Evolutionary conservation across 805 yeast genomes (phyloP).

Genomic region (Sugiyamaella marilandica): DNA sequence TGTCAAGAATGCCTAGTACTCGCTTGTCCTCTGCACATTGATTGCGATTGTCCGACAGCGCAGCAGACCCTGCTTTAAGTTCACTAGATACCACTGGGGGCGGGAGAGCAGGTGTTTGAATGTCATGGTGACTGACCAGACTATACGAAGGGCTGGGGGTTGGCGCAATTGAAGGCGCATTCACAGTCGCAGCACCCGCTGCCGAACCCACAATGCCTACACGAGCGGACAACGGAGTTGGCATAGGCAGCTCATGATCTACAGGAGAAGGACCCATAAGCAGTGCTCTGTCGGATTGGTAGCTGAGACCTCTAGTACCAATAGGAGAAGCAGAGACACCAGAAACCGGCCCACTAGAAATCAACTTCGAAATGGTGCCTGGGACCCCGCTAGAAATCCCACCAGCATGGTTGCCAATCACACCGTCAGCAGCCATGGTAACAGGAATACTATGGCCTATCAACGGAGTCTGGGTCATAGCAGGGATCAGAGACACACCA

Average conservation of each 20-base stretch:
- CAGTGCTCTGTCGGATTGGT: too few relatives aligned
- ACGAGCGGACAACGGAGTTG: too few relatives aligned
- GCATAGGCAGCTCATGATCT: too few relatives aligned
- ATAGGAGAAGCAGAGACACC: too few relatives aligned
- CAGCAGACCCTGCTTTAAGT: not conserved
- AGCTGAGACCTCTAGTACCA: too few relatives aligned
- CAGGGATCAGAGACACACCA: conserved; percentile 20
- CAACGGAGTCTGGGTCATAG: conserved; percentile 18
- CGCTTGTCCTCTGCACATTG: conserved; percentile 17
- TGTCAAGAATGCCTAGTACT: conserved; percentile 17
- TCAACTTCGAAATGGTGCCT: not conserved
- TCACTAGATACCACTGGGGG: not conserved
- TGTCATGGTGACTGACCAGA: not conserved
- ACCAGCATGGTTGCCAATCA: not conserved
- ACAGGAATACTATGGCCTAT: conserved; percentile 1
- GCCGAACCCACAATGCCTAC: too few relatives aligned
- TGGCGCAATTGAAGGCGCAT: too few relatives aligned
- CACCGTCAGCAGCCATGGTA: not conserved
- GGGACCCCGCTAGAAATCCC: not conserved
- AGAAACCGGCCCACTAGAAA: too few relatives aligned
- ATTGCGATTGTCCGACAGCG: not conserved
- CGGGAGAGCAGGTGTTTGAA: conserved; percentile 9
- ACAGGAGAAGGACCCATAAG: too few relatives aligned
- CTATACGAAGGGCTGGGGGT: not conserved
- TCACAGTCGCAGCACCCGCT: too few relatives aligned